These are phyloP conservation scores for Diddensiella transvaalensis DNA, from an alignment of 805 yeast species.

Conservation along the genomic window DNA sequence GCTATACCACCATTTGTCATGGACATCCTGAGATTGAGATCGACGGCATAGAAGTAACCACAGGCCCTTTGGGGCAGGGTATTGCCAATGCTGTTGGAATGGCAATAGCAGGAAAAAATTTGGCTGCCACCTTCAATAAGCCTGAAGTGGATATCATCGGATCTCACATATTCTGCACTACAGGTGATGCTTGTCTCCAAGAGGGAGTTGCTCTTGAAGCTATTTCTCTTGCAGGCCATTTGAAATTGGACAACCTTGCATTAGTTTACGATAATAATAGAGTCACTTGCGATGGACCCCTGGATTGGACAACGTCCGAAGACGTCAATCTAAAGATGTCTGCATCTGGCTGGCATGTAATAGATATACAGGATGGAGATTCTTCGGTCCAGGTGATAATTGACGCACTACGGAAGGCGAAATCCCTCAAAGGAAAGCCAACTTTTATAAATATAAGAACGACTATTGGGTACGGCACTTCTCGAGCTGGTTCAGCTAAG, in stretches of 20 bases:
- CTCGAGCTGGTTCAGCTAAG: conserved; percentile 30
- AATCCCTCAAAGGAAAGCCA: conserved; percentile 32
- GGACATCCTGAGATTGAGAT: conserved; percentile 42
- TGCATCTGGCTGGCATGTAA: conserved; percentile 38
- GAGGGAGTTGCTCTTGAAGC: conserved; percentile 42
- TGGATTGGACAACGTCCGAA: conserved; percentile 36
- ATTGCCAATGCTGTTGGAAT: conserved; percentile 40
- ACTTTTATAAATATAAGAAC: conserved; percentile 37
- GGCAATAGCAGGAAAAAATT: conserved; percentile 38
- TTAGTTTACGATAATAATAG: conserved; percentile 40
- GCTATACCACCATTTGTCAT: conserved; percentile 33
- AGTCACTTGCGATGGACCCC: conserved; percentile 38
- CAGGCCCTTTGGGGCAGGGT: conserved; percentile 45
- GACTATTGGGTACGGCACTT: conserved; percentile 36
- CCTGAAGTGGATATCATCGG: conserved; percentile 33
- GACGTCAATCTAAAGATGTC: conserved; percentile 34
- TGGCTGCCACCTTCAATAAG: conserved; percentile 36
- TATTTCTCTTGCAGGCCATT: conserved; percentile 39
- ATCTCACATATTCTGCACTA: conserved; percentile 34
- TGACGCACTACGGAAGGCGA: conserved; percentile 36
- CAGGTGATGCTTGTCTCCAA: conserved; percentile 42
- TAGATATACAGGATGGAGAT: conserved; percentile 36
- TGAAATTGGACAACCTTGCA: conserved; percentile 36
- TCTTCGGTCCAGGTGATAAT: conserved; percentile 32
- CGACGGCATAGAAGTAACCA: conserved; percentile 38